These are phyloP conservation scores for Arthrinium phaeospermum DNA, from an alignment of 2,329 filamentous ascomycete genomes.

Conservation along the genomic window DNA sequence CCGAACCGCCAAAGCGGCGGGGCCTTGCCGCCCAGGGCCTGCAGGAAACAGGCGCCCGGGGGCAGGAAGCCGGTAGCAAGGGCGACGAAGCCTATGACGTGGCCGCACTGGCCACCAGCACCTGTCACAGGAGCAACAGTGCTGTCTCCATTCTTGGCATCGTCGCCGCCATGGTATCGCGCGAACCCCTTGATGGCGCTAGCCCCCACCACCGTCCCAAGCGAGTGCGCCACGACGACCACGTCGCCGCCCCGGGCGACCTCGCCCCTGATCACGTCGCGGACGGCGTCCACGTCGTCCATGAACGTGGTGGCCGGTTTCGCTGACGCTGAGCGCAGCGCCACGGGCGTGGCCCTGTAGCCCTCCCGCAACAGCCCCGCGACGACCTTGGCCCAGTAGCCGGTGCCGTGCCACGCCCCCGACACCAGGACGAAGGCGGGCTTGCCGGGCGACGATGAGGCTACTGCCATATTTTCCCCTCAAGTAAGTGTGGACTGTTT, in stretches of 20 bases:
- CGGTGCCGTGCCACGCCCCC: not conserved
- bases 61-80: not conserved
- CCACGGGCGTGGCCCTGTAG: conserved; percentile 29
- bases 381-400: not conserved
- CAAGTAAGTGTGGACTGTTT: not conserved
- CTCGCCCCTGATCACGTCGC: conserved; percentile 42
- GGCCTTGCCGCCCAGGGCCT: not conserved
- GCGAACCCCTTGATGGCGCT: conserved; percentile 17
- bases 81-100: conserved; percentile 8
- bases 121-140: too few relatives aligned
- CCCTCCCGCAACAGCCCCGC: not conserved
- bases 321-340: conserved; percentile 45
- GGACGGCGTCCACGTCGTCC: conserved; percentile 48
- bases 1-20: not conserved
- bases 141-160: too few relatives aligned
- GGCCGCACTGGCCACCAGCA: too few relatives aligned
- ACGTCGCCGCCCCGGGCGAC: conserved; percentile 26
- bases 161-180: not conserved
- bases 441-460: not conserved
- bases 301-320: conserved; percentile 45
- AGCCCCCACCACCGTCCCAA: not conserved
- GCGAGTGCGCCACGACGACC: conserved; percentile 5
- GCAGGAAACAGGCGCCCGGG: not conserved
- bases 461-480: not conserved
- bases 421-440: conserved; percentile 1